phyloP scores from a whole-genome alignment of 2,329 filamentous ascomycete species.

The Lasiodiplodia hormozganensis region DNA sequence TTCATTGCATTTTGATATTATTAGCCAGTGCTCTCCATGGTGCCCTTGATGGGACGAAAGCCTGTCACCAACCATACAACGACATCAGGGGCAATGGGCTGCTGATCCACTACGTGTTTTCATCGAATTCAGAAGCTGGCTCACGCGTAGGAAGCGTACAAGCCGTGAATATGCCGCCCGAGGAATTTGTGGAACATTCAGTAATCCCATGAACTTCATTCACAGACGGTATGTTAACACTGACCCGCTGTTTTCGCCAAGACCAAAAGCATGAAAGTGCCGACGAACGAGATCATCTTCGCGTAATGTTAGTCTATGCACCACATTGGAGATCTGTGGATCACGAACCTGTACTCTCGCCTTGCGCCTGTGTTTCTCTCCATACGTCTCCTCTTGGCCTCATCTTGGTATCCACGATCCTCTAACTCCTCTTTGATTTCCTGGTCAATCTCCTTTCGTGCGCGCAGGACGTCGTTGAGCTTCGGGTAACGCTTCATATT shows the following conservation, averaged over 20 bases:
- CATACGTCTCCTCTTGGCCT: slow-evolving; percentile 47
- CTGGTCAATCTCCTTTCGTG: slow-evolving; percentile 73
- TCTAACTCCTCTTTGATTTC: slow-evolving; percentile 69
- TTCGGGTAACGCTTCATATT: slow-evolving; percentile 18
- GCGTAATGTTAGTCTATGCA: background rate
- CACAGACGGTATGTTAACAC: background rate
- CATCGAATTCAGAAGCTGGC: background rate
- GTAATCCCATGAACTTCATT: background rate
- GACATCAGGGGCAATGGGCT: background rate
- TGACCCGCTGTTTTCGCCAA: background rate
- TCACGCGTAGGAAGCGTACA: background rate
- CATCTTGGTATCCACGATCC: slow-evolving; percentile 65
- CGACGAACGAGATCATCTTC: slow-evolving; percentile 2
- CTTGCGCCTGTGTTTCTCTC: slow-evolving; percentile 55
- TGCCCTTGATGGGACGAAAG: background rate
- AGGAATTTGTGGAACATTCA: background rate
- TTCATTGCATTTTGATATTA: background rate
- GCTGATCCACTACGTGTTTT: background rate
- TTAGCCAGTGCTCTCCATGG: background rate
- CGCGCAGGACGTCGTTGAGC: slow-evolving; percentile 44
- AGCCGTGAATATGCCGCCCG: background rate
- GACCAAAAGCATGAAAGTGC: background rate
- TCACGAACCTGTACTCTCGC: slow-evolving; percentile 43
- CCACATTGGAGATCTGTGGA: background rate
- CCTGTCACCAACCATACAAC: background rate